Evolutionary conservation across 176 grass and related monocot genomes (phyloP).

Genomic region (Oryza glumipatula): DNA sequence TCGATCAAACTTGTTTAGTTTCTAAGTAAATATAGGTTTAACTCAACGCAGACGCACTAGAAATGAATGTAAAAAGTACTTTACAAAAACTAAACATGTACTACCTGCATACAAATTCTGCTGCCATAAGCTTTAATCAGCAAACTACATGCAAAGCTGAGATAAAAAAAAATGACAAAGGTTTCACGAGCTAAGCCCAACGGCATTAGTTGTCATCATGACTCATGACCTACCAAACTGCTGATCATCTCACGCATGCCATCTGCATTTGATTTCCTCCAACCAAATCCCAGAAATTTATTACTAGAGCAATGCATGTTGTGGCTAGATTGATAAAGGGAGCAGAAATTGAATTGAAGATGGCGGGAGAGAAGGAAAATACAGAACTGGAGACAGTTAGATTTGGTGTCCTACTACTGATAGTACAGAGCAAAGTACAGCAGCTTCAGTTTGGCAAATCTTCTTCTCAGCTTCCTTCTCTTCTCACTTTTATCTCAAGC

Average conservation of each 20-base stretch:
- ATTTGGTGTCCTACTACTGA: constrained; percentile 31
- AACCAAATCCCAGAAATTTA: not conserved
- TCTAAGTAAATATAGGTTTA: not conserved
- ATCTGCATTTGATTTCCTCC: constrained; percentile 9
- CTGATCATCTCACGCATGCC: not conserved
- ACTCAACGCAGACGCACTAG: not conserved
- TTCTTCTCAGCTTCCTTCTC: not conserved
- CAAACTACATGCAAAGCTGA: not conserved
- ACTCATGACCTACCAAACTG: not conserved
- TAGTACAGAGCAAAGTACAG: not conserved
- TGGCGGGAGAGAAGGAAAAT: not conserved
- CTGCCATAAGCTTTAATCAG: not conserved
- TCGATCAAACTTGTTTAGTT: not conserved
- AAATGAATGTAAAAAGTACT: not conserved
- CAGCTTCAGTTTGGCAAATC: not conserved
- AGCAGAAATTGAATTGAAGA: not conserved
- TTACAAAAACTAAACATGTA: not conserved
- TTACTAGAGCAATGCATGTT: not conserved
- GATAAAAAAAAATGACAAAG: not conserved
- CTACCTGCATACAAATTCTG: not conserved
- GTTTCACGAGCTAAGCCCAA: not conserved
- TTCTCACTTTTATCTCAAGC: constrained; percentile 22
- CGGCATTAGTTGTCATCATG: not conserved
- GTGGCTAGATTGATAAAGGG: not conserved
- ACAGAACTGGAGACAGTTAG: constrained; percentile 30